Percentiles rank a stretch among this genome's conserved stretches.
These are phyloP conservation scores for Prototheca stagnorum DNA, from an alignment of 163 green algal species.

Conservation along the genomic window DNA sequence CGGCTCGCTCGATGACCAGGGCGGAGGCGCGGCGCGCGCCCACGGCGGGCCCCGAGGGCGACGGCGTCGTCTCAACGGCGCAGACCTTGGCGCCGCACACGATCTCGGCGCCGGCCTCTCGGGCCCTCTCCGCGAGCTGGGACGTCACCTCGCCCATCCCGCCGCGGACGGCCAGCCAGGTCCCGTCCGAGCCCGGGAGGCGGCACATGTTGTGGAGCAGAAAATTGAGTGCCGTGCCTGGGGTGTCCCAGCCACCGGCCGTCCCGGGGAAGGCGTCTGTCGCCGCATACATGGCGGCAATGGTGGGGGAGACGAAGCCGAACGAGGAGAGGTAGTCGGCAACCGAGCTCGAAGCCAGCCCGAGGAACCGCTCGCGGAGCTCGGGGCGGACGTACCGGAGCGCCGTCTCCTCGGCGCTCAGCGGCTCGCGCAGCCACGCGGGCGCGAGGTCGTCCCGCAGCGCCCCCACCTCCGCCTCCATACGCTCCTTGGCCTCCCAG, in stretches of 20 bases:
- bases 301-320: slow-evolving; percentile 30
- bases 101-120: slow-evolving; percentile 22
- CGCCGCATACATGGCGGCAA: slow-evolving; percentile 39
- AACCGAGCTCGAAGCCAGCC: slow-evolving; percentile 19
- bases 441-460: slow-evolving; percentile 26
- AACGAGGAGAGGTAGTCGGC: slow-evolving; percentile 32
- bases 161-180: slow-evolving; percentile 40
- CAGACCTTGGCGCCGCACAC: slow-evolving; percentile 8
- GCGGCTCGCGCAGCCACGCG: slow-evolving; percentile 20
- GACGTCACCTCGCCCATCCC: slow-evolving; percentile 42
- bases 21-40: too few species aligned
- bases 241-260: slow-evolving; percentile 27
- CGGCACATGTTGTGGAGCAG: slow-evolving; percentile 50
- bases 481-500: slow-evolving; percentile 26
- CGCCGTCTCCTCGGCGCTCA: slow-evolving; percentile 33
- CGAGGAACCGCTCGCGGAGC: slow-evolving; percentile 28
- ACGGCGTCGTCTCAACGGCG: neutral
- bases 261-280: slow-evolving; percentile 37
- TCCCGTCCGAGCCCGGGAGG: slow-evolving; percentile 25
- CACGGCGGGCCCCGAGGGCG: too few species aligned
- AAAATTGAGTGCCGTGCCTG: slow-evolving; percentile 40
- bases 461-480: slow-evolving; percentile 28
- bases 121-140: slow-evolving; percentile 21
- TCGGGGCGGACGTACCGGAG: slow-evolving; percentile 26
- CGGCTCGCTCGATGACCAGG: slow-evolving; percentile 12